phyloP scores from a whole-genome alignment of 495 filamentous ascomycete species.

The Podospora pseudocomata region DNA sequence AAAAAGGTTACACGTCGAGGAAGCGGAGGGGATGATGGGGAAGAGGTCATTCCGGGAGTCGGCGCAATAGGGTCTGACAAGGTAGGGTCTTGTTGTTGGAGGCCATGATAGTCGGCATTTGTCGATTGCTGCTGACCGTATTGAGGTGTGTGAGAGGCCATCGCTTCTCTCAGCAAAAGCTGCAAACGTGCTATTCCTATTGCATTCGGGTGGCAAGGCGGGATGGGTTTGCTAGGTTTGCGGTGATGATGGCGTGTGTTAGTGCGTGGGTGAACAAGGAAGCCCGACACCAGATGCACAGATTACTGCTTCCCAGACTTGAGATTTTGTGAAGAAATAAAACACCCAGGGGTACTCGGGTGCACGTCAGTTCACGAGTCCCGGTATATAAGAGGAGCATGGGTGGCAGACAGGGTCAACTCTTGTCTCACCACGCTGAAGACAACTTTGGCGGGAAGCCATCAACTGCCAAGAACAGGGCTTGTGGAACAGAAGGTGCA shows the following conservation, averaged over 20 bases:
- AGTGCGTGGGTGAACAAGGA: background rate
- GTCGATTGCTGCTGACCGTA: background rate
- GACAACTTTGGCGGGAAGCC: background rate
- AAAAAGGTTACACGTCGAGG: constrained; percentile 1
- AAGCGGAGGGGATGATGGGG: background rate
- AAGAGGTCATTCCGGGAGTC: background rate
- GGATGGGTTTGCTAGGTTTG: no score
- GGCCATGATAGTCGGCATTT: background rate
- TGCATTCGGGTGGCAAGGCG: no score
- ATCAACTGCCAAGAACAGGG: background rate
- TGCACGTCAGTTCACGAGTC: background rate
- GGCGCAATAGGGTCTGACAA: background rate
- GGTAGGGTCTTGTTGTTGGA: background rate
- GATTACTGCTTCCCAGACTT: background rate
- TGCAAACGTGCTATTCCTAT: background rate
- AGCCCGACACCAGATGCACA: background rate
- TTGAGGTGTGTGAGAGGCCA: background rate
- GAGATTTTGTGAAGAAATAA: background rate
- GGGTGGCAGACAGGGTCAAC: background rate
- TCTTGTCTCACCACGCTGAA: background rate
- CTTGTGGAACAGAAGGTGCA: background rate
- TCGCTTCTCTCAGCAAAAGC: background rate
- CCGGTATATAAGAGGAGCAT: background rate
- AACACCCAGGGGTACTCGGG: background rate
- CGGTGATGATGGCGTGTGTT: background rate